phyloP scores from a whole-genome alignment of 176 grass and related monocot species.

The Stipa capillata region DNA sequence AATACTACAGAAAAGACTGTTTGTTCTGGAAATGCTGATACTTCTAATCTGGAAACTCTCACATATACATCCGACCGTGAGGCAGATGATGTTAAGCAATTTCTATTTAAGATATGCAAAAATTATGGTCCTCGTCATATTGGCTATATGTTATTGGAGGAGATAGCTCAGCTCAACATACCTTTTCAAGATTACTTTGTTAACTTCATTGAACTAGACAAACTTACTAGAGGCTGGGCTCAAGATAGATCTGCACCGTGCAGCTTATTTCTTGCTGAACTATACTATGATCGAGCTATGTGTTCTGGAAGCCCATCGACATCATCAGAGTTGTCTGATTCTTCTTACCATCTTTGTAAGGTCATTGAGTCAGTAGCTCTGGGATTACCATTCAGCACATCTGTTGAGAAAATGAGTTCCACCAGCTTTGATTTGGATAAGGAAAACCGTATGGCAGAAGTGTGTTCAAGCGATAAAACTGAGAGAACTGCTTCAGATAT shows the following conservation, averaged over 20 bases:
- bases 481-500: constrained; percentile 24
- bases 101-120: constrained; percentile 53
- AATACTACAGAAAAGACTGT: constrained; percentile 37
- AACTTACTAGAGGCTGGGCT: constrained; percentile 77
- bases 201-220: constrained; percentile 69
- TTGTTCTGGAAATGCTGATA: constrained; percentile 37
- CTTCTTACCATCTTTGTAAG: constrained; percentile 85
- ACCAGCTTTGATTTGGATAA: constrained; percentile 10
- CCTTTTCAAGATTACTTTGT: constrained; percentile 75
- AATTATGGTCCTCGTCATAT: constrained; percentile 59
- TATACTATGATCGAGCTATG: constrained; percentile 76
- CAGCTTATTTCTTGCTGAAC: constrained; percentile 89
- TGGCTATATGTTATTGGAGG: constrained; percentile 72
- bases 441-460: constrained; percentile 6
- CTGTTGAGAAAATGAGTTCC: constrained; percentile 24
- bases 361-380: constrained; percentile 63
- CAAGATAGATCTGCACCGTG: constrained; percentile 55
- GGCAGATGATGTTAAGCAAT: constrained; percentile 57
- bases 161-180: constrained; percentile 60
- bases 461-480: constrained; percentile 16
- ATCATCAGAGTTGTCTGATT: constrained; percentile 58
- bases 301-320: constrained; percentile 54
- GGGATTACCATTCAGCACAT: constrained; percentile 38
- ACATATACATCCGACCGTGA: constrained; percentile 52
- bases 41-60: constrained; percentile 34